phyloP scores from a whole-genome alignment of 306 rosid species.

The Lotus japonicus region DNA sequence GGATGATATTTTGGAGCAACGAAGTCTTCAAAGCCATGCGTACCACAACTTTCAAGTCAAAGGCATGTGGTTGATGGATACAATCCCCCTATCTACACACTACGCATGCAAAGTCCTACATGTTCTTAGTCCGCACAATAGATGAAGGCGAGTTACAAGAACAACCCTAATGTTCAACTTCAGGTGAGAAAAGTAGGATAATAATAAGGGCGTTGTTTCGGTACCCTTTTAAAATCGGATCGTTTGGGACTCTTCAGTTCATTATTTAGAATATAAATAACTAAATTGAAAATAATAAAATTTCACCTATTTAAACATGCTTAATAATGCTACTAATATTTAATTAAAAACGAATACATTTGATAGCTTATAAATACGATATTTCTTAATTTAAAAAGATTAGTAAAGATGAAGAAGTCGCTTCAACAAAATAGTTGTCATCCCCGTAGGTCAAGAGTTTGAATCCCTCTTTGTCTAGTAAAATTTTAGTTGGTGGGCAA shows the following conservation, averaged over 20 bases:
- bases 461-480: too few species aligned
- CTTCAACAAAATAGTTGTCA: not conserved
- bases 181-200: too few species aligned
- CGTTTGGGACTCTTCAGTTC: too few species aligned
- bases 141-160: not conserved
- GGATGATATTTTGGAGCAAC: not conserved
- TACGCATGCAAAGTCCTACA: not conserved
- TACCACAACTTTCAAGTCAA: not conserved
- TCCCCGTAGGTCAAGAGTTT: too few species aligned
- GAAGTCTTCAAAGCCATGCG: not conserved
- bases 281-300: too few species aligned
- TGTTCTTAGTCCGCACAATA: not conserved
- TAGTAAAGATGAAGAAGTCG: not conserved
- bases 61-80: not conserved
- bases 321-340: not conserved
- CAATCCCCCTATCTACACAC: not conserved
- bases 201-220: too few species aligned
- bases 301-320: too few species aligned
- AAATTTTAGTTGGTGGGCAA: too few species aligned
- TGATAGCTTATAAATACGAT: not conserved
- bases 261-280: too few species aligned
- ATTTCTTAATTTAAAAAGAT: not conserved
- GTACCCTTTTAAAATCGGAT: too few species aligned
- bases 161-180: too few species aligned
- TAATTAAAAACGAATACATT: not conserved